These are phyloP conservation scores for Neonectria hederae DNA, from an alignment of 2,329 filamentous ascomycete genomes.

Conservation along the genomic window DNA sequence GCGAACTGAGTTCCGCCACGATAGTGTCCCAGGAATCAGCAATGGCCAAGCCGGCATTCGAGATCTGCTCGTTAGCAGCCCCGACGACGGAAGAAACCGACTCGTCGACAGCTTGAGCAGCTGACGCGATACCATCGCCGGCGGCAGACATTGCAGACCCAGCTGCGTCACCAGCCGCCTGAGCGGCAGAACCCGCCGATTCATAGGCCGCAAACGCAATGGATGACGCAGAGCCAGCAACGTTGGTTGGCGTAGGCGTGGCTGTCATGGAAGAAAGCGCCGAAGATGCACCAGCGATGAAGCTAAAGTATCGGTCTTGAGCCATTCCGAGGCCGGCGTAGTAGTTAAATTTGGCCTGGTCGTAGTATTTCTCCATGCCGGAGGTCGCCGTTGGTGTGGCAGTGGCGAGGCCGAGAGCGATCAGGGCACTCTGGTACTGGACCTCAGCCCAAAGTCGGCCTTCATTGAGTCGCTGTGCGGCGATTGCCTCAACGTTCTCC, in stretches of 20 bases:
- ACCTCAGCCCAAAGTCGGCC: conserved; percentile 76
- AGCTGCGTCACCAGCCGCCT: not conserved
- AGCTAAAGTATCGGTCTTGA: conserved; percentile 81
- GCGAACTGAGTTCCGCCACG: conserved; percentile 71
- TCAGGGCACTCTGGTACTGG: conserved; percentile 75
- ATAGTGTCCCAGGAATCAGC: conserved; percentile 53
- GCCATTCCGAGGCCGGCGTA: conserved; percentile 82
- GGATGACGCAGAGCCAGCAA: conserved; percentile 58
- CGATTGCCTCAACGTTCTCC: conserved; percentile 68
- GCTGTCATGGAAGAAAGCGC: conserved; percentile 70
- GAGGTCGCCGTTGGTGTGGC: conserved; percentile 62
- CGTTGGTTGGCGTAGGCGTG: conserved; percentile 67
- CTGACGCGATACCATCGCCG: conserved; percentile 55
- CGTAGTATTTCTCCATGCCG: conserved; percentile 65
- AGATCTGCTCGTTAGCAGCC: conserved; percentile 53
- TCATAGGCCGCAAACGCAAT: conserved; percentile 60
- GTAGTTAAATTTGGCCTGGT: conserved; percentile 72
- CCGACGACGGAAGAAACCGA: conserved; percentile 55
- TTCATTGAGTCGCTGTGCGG: conserved; percentile 74
- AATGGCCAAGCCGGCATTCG: conserved; percentile 49
- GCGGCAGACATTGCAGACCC: conserved; percentile 47
- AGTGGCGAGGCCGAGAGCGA: conserved; percentile 70
- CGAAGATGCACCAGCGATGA: conserved; percentile 75
- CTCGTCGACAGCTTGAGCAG: conserved; percentile 50
- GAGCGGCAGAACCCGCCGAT: conserved; percentile 50